Base-by-base conservation (phyloP, 2,329 filamentous ascomycete species). In the Plenodomus lindquistii region DNA sequence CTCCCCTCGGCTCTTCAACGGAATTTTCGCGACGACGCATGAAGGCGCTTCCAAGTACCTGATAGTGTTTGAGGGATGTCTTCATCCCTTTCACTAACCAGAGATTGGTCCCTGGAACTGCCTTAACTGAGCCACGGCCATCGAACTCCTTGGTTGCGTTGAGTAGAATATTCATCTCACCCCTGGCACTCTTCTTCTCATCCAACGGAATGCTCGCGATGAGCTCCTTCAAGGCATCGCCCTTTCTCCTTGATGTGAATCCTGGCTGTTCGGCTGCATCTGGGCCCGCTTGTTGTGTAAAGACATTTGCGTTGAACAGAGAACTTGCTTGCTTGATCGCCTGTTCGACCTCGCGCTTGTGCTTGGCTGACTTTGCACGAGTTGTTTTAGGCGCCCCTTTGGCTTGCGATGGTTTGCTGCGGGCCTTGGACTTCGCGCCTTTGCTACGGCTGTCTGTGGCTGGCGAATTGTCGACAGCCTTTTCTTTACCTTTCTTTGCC, bases 1-100 rank as follows among this genome's bases (percentile, higher is more conserved):
- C 75, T 2, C 76, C 77, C 13, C 41, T 60, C 0, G 76, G 81
- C 24, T 63, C 46, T 0, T 66, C 31, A 0, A 18, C 9, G 1
- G 52, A 68, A 3, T 74, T 68, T 59, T 86, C 84, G 2, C 79
- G 73, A 3, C 66, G 57, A 0, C 80, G 58, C 82, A 86, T 85
- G 70, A 81, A 86, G 0, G 75, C 71, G 0, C 71, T 73, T 0
- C 77, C 81, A 0, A 79, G 68, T 0, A 85, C 54, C 44, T 86
- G 84, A 39, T 83, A 78, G 9, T 64, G 57, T 46, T 75, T 75
- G 1, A 85, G 58, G 0, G 67, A 57, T 0, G 71, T 74, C 20
- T 59, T 70, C 77, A 83, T 79, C 0, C 80, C 80, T 17, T 68
- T 75, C 1, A 83, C 65, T 0, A 62, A 38, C 77, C 78, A 81